Evolutionary conservation across 1,284 basidiomycete genomes (phyloP).

Genomic region (Malassezia caprae): DNA sequence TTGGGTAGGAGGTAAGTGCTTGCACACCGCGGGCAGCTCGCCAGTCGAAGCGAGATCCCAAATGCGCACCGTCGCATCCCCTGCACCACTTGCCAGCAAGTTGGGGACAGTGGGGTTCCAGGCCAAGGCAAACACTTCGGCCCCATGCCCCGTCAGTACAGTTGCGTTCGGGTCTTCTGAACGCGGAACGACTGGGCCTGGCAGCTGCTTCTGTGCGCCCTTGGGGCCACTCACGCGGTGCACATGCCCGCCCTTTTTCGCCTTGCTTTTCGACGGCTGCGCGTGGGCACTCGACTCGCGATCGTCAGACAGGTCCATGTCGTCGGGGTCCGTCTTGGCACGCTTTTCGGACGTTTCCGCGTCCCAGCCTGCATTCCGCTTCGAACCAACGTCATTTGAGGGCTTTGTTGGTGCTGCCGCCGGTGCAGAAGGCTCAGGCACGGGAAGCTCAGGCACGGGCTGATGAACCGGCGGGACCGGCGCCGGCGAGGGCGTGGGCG

Average conservation of each 20-base stretch:
- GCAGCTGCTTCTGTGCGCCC: background rate
- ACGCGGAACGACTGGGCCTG: background rate
- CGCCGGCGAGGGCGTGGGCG: background rate
- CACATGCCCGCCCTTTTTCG: background rate
- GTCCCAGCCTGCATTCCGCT: background rate
- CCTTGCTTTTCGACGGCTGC: background rate
- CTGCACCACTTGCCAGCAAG: conserved; percentile 44
- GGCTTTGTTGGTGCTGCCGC: background rate
- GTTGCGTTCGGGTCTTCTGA: conserved; percentile 17
- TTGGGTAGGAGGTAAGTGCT: conserved; percentile 44
- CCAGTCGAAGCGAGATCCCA: conserved; percentile 37
- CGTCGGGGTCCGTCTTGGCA: background rate
- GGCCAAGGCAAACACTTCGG: conserved; percentile 43
- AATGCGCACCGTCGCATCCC: conserved; percentile 46
- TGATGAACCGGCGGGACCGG: background rate
- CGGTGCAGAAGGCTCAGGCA: background rate
- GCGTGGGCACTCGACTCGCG: background rate
- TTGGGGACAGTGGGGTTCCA: conserved; percentile 47
- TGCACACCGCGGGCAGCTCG: conserved; percentile 38
- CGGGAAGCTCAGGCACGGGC: background rate
- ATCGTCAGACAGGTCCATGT: background rate
- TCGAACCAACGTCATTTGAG: background rate
- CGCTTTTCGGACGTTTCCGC: background rate
- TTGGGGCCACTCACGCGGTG: background rate
- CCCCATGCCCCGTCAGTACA: conserved; percentile 35